Conservation (phyloP, 805 yeast species). For the Deakozyma indianensis region DNA sequence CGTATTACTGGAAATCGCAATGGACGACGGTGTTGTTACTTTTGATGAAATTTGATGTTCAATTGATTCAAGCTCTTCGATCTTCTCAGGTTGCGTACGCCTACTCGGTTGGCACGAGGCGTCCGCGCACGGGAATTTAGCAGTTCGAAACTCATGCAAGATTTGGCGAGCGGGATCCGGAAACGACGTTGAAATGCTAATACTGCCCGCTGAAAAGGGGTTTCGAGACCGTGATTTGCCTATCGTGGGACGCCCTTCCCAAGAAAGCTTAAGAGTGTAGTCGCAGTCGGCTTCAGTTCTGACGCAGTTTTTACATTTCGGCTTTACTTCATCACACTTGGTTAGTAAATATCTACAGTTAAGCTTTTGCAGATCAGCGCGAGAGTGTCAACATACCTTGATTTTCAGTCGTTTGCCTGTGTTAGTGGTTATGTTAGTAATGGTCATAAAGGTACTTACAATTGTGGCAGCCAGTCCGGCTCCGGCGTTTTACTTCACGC, state of each 20-base stretch:
- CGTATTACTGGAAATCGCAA: no score
- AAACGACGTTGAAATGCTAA: no score
- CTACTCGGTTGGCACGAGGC: no score
- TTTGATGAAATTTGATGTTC: no score
- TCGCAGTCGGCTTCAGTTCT: constrained; percentile 38
- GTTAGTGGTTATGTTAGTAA: constrained; percentile 1
- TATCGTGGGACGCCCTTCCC: constrained; percentile 56
- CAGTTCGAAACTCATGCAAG: no score
- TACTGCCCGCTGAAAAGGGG: neutral
- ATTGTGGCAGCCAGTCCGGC: constrained; percentile 15
- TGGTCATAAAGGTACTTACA: constrained; percentile 10
- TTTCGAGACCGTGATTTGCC: neutral
- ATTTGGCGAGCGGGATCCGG: no score
- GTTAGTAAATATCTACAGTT: constrained; percentile 46
- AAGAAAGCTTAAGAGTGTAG: constrained; percentile 44
- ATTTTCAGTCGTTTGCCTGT: constrained; percentile 12
- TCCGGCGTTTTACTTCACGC: constrained; percentile 8
- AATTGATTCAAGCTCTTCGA: no score
- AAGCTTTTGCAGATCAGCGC: no score
- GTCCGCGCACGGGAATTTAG: no score
- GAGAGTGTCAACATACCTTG: constrained; percentile 7
- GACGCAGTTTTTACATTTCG: constrained; percentile 42
- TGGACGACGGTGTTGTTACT: no score
- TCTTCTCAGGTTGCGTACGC: no score
- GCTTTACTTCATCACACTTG: constrained; percentile 59